Percentiles rank a stretch among this genome's conserved stretches.
Conservation (phyloP, 2,329 filamentous ascomycete species). For the Calonectria henricotiae region DNA sequence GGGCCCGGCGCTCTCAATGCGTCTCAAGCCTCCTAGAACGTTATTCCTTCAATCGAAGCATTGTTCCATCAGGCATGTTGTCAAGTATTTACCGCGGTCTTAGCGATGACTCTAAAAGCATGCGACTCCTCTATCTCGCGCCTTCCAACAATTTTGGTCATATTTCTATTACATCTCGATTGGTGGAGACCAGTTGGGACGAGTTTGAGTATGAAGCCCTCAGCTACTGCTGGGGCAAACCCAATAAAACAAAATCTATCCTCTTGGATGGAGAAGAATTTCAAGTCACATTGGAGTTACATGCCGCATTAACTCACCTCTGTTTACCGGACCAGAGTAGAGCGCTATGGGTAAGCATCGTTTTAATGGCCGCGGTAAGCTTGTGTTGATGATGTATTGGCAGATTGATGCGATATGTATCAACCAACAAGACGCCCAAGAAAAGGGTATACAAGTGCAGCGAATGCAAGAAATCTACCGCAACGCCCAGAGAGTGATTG, state of each 20-base stretch:
- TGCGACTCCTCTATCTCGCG: constrained; percentile 31
- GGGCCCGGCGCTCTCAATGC: too few relatives aligned
- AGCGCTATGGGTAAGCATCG: constrained; percentile 31
- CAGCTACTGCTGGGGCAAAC: constrained; percentile 48
- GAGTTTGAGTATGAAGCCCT: constrained; percentile 44
- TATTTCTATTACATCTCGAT: constrained; percentile 20
- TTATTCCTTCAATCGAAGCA: too few relatives aligned
- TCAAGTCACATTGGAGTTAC: constrained; percentile 29
- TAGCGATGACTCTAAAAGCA: constrained; percentile 23
- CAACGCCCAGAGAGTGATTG: constrained; percentile 31
- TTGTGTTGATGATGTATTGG: not conserved
- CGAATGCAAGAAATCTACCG: constrained; percentile 51
- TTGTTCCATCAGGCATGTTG: constrained; percentile 1
- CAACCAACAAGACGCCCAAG: constrained; percentile 48
- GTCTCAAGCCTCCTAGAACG: too few relatives aligned
- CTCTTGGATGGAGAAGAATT: constrained; percentile 35
- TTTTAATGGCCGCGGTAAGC: not conserved
- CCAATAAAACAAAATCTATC: constrained; percentile 20
- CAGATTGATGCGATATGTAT: constrained; percentile 52
- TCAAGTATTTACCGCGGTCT: constrained; percentile 22
- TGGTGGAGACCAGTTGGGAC: constrained; percentile 33
- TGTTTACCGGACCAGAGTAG: constrained; percentile 26
- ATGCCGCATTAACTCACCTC: constrained; percentile 31
- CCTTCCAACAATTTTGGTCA: constrained; percentile 26
- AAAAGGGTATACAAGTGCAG: constrained; percentile 49